Base-by-base conservation (phyloP, 2,329 filamentous ascomycete species). In the Lithohypha guttulata region DNA sequence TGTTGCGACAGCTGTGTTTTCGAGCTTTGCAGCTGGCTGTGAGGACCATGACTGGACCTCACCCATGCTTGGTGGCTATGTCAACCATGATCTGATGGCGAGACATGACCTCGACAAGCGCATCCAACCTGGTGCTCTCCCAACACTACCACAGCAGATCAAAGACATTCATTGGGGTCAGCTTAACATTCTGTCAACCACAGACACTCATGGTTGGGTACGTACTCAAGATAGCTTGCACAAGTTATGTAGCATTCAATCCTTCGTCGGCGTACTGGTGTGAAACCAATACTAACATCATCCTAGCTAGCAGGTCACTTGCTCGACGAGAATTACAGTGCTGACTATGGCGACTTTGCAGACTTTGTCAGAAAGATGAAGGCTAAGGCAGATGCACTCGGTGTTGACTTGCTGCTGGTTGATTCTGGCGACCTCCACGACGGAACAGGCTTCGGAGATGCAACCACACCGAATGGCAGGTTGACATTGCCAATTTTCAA, bases 351-450 rank as follows among this genome's bases (percentile, higher is more conserved):
- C 17, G 76, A 80, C 53, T 78, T 71, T 54, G 72, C 74, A 28
- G 70, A 70, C 39, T 79, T 79, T 51, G 65, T 69, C 9, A 66
- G 64, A 34, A 68, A 68, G 45, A 77, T 79, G 71, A 73, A 72
- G 55, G 58, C 69, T 40, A 73, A 70, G 49, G 75, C 76, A 3
- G 59, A 61, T 14, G 61, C 66, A 9, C 60, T 76, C 46, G 68
- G 69, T 7, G 75, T 78, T 4, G 76, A 80, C 48, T 51, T 79
- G 41, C 59, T 79, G 34, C 55, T 79, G 9, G 57, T 79, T 34
- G 75, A 80, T 50, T 77, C 73, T 29, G 66, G 62, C 14, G 77
- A 81, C 53, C 59, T 81, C n/a, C 76, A 81, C 51, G 76, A 81
- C 45, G 77, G 77, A 2, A 71, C 71, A 19, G 76, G 76, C 1